Evolutionary conservation across 768 basidiomycete species (phyloP).

Genomic region (Kwoniella botswanensis): DNA sequence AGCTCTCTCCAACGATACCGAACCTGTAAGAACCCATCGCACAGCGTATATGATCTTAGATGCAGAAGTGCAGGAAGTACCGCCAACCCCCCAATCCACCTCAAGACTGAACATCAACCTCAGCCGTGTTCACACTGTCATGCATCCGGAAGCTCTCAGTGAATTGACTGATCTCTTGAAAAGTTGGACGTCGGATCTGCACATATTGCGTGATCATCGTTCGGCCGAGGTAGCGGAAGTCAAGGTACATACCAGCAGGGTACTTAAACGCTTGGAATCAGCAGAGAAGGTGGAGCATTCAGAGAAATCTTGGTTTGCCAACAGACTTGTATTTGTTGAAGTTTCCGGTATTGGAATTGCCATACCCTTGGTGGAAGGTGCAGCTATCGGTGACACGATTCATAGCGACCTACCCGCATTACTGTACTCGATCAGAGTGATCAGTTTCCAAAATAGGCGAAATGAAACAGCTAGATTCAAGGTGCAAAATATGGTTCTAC

Average conservation of each 20-base stretch:
- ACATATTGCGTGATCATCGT: slow-evolving; percentile 74
- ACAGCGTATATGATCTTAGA: slow-evolving; percentile 87
- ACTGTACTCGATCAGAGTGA: slow-evolving; percentile 77
- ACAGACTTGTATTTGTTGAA: slow-evolving; percentile 57
- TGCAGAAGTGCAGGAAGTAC: slow-evolving; percentile 61
- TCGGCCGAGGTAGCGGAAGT: slow-evolving; percentile 78
- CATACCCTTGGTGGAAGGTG: slow-evolving; percentile 76
- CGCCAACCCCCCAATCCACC: slow-evolving; percentile 21
- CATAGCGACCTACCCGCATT: slow-evolving; percentile 67
- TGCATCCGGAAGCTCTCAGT: slow-evolving; percentile 91
- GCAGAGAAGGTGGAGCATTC: slow-evolving; percentile 31
- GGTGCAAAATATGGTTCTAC: slow-evolving; percentile 77
- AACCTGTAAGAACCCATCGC: slow-evolving; percentile 67
- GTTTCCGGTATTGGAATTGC: slow-evolving; percentile 79
- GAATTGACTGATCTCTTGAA: slow-evolving; percentile 73
- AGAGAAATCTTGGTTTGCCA: slow-evolving; percentile 57
- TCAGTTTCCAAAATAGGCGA: slow-evolving; percentile 73
- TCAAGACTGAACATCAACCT: slow-evolving; percentile 64
- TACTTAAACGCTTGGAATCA: slow-evolving; percentile 64
- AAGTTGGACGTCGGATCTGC: slow-evolving; percentile 70
- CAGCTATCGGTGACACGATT: slow-evolving; percentile 58
- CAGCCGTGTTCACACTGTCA: slow-evolving; percentile 83
- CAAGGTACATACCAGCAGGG: slow-evolving; percentile 72
- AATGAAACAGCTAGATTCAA: slow-evolving; percentile 78
- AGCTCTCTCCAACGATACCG: slow-evolving; percentile 57